A percentile compares a stretch with the other conserved stretches of the same genome.
These are phyloP conservation scores for Pseudozyma sp. DNA, from an alignment of 1,284 basidiomycete genomes.

Conservation along the genomic window DNA sequence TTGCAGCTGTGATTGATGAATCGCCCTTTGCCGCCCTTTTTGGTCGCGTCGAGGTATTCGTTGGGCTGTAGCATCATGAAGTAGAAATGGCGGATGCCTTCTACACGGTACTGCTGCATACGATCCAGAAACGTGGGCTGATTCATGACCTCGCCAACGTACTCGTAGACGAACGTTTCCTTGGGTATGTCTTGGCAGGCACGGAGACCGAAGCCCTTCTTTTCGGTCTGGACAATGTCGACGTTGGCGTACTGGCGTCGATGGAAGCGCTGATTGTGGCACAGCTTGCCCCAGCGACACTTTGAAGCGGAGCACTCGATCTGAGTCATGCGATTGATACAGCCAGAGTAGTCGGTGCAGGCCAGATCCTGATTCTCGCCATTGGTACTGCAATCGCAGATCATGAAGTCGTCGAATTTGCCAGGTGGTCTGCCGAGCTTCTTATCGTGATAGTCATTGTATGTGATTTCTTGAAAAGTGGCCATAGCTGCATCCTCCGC, in stretches of 20 bases:
- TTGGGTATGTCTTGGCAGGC: slow-evolving; percentile 77
- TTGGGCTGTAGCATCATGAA: slow-evolving; percentile 99
- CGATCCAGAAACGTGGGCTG: slow-evolving; percentile 88
- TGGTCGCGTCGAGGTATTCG: slow-evolving; percentile 99
- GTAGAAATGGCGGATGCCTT: slow-evolving; percentile 96
- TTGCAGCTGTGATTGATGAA: slow-evolving; percentile 99
- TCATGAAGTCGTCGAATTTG: slow-evolving; percentile 75
- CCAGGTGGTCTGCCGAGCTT: slow-evolving; percentile 87
- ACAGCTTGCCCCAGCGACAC: slow-evolving; percentile 84
- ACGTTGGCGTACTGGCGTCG: slow-evolving; percentile 85
- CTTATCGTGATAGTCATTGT: slow-evolving; percentile 89
- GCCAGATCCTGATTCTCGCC: slow-evolving; percentile 70
- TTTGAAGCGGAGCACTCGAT: slow-evolving; percentile 91
- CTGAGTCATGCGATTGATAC: slow-evolving; percentile 96
- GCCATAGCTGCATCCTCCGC: slow-evolving; percentile 73
- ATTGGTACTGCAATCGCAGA: slow-evolving; percentile 59
- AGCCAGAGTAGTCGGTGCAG: slow-evolving; percentile 89
- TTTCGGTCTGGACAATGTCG: slow-evolving; percentile 91
- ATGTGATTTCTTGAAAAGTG: slow-evolving; percentile 80
- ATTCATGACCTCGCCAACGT: slow-evolving; percentile 95
- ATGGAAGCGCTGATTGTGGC: slow-evolving; percentile 90
- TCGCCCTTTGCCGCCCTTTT: slow-evolving; percentile 92
- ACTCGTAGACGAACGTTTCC: slow-evolving; percentile 95
- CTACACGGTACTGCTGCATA: slow-evolving; percentile 91
- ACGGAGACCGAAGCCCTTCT: slow-evolving; percentile 93